Conservation (phyloP, 2,329 filamentous ascomycete genomes). For the Aciculosporium take region DNA sequence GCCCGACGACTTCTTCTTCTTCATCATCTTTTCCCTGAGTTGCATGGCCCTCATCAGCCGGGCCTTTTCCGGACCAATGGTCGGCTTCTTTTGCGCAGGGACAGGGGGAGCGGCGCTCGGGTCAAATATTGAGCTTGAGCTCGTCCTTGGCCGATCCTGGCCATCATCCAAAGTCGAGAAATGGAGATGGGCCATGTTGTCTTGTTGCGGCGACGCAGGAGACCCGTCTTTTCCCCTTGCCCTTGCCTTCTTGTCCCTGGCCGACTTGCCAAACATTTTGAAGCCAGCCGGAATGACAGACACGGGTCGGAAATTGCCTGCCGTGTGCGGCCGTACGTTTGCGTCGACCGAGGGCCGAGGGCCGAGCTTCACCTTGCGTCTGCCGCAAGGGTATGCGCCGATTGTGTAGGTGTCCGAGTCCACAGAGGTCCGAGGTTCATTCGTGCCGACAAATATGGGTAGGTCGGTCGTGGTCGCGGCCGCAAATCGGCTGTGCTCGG, state of each 20-base stretch:
- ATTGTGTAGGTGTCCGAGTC: constrained; percentile 36
- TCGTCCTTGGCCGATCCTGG: constrained; percentile 24
- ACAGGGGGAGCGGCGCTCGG: constrained; percentile 22
- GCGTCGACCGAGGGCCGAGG: constrained; percentile 66
- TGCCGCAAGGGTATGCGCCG: constrained; percentile 33
- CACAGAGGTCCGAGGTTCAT: constrained; percentile 30
- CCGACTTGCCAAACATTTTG: constrained; percentile 49
- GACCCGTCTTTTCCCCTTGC: constrained; percentile 15
- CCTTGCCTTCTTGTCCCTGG: too few species aligned
- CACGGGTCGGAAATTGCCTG: constrained; percentile 52
- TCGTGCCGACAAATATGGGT: constrained; percentile 35
- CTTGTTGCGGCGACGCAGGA: constrained; percentile 16
- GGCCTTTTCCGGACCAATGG: constrained; percentile 77
- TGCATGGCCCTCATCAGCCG: constrained; percentile 90
- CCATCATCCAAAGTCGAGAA: constrained; percentile 13
- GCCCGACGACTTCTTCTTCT: constrained; percentile 49
- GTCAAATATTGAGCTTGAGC: constrained; percentile 30
- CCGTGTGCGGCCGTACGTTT: constrained; percentile 46
- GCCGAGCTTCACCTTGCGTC: constrained; percentile 77
- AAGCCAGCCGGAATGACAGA: constrained; percentile 71
- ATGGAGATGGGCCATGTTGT: constrained; percentile 23
- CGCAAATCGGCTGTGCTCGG: constrained; percentile 35
- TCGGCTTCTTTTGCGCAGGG: constrained; percentile 28
- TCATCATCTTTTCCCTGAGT: constrained; percentile 70
- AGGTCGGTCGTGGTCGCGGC: constrained; percentile 32